Evolutionary conservation across 1,284 basidiomycete species (phyloP), one percentile per base, ranked within the genome.

Genomic region (Agroathelia rolfsii): DNA sequence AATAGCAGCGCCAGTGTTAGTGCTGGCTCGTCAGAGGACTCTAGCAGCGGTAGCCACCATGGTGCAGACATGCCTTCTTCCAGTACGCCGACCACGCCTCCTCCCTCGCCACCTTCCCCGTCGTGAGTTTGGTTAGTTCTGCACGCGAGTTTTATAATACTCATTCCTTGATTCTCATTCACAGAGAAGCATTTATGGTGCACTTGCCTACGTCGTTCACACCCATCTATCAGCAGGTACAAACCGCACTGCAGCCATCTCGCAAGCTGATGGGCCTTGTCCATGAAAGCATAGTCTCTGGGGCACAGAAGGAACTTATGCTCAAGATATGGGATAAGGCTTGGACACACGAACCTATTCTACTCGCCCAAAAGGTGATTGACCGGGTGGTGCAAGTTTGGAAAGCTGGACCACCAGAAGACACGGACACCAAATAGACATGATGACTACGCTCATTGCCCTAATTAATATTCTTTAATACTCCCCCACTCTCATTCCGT

Each of bases 311-410:
- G 31, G 53, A 68, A 36, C 68, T 77, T 45, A 66, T 61, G 3
- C 43, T 43, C 14, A 64, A 67, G 3, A 49, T 66, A 3, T 71
- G 69, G 65, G 66, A 72, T 42, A 74, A 72, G 45, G 63, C 69
- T 10, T 61, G 53, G 51, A 62, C 67, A 1, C 56, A 60, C 2
- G 71, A 74, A 29, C 74, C 74, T 1, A 66, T 65, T 32, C 49
- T 64, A 29, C 59, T 77, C 16, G 73, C 66, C 1, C 58, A 56
- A 28, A 62, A 62, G 26, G 62, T 69, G 6, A 58, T 63, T 35
- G 56, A 54, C 37, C 56, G 55, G 38, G 59, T 59, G 34, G 64
- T 64, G 38, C 62, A 72, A 42, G 56, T 62, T 36, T 67, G 67
- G 62, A 66, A 62, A 46, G 61, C 64, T 37, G 50, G 55, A 14